phyloP scores from a whole-genome alignment of 2,329 filamentous ascomycete species.

The Aschersonia sp. region DNA sequence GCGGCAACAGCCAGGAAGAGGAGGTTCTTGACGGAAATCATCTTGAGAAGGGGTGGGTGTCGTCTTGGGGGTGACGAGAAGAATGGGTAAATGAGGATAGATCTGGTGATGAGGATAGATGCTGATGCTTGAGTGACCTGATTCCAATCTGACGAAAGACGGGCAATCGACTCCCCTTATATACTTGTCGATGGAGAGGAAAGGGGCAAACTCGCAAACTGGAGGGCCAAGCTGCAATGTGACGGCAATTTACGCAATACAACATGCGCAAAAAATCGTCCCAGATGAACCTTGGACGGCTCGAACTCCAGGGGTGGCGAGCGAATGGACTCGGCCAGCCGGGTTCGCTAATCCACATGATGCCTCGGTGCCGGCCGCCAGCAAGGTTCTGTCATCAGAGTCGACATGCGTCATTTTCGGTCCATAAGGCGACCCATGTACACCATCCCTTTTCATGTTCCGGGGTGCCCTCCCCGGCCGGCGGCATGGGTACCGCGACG shows the following conservation, averaged over 20 bases:
- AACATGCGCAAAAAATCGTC: neutral
- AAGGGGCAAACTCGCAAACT: neutral
- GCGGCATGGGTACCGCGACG: neutral
- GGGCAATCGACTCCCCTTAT: neutral
- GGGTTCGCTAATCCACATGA: neutral
- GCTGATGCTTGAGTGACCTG: neutral
- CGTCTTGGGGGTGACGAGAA: neutral
- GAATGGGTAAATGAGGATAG: neutral
- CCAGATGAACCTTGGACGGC: neutral
- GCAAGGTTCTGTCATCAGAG: neutral
- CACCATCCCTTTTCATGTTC: neutral
- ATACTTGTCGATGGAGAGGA: neutral
- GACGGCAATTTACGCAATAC: neutral
- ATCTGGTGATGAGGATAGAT: neutral
- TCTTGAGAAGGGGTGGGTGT: neutral
- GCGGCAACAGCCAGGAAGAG: slow-evolving; percentile 2
- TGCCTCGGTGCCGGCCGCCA: neutral
- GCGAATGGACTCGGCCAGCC: neutral
- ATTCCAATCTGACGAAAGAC: neutral
- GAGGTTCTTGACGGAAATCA: slow-evolving; percentile 2
- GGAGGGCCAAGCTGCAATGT: neutral
- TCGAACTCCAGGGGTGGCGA: neutral
- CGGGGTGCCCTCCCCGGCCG: neutral
- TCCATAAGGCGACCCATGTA: neutral
- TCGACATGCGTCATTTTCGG: neutral